Base-by-base conservation (phyloP, 73 alveolate species). In the Uronychia binucleata region DNA sequence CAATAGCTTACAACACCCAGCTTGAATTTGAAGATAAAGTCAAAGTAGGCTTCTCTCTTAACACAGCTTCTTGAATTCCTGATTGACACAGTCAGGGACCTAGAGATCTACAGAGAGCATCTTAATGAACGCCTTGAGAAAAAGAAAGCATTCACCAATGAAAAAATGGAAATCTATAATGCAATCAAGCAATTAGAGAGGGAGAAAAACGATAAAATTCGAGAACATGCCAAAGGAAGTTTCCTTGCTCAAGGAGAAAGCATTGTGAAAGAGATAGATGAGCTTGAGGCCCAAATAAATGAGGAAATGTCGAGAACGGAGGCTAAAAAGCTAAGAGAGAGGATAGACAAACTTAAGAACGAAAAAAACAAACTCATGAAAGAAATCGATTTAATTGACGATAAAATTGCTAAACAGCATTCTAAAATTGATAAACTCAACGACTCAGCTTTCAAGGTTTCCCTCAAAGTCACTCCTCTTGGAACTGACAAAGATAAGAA, bases 401-500 rank as follows among this genome's bases (percentile, higher is more conserved):
- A 81, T n/a, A 82, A 87, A 80, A 91, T 91, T 0, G 85, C 31
- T 26, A 87, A 85, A 32, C 31, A 80, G 57, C 77, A 91, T 57
- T 46, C 26, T 28, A 91, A 87, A 86, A 87, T 91, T 30, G 87
- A 82, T 27, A 84, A 81, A 33, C 79, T 91, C 28, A 87, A 86
- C 59, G 92, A 86, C 74, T 74, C 81, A 67, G 79, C 88, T 31
- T 82, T 58, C 60, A 87, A 86, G 35, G 82, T 89, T 0, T 88
- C 93, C 26, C 80, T 91, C 13, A 91, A 88, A 34, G 87, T 79
- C 13, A 34, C 92, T 8, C 80, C 83, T 74, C 30, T 91, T 1
- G 96, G 96, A 0, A 79, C 59, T 26, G 96, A 91, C 75, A 88
- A 79, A 27, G 92, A 91, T 32, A 59, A 60, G 28, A 81, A 91